These are phyloP conservation scores for Eucalyptus cloeziana DNA, from an alignment of 345 rosid species.

Conservation along the genomic window DNA sequence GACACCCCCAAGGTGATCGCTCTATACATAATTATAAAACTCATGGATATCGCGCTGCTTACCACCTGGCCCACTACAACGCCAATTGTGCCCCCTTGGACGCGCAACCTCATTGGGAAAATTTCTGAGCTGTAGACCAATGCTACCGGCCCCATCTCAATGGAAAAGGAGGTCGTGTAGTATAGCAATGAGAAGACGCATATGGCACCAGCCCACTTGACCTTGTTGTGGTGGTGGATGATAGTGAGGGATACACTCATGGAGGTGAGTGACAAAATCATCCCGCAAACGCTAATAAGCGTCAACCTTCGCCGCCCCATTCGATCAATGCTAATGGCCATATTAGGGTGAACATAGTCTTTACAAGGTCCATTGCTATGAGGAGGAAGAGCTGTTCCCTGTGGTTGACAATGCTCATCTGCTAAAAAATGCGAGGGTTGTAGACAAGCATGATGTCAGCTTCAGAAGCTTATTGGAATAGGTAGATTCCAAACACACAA, in stretches of 20 bases:
- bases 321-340: too few relatives aligned
- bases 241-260: accelerated
- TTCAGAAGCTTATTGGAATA: accelerated
- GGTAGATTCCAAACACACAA: accelerated
- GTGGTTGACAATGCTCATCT: too few relatives aligned
- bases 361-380: accelerated
- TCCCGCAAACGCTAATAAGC: accelerated
- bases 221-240: too few relatives aligned
- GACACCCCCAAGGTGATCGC: accelerated
- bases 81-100: accelerated
- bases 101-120: accelerated
- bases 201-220: too few relatives aligned
- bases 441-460: too few relatives aligned
- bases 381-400: accelerated
- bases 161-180: accelerated
- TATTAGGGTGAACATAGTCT: too few relatives aligned
- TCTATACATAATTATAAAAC: too few relatives aligned
- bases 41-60: too few relatives aligned
- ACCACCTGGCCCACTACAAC: accelerated
- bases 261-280: too few relatives aligned
- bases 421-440: too few relatives aligned
- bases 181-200: too few relatives aligned
- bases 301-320: accelerated
- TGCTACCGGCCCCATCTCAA: accelerated
- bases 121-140: accelerated